Evolutionary conservation across 2,329 filamentous ascomycete genomes (phyloP).

Genomic region (Diaporthe humulicola): DNA sequence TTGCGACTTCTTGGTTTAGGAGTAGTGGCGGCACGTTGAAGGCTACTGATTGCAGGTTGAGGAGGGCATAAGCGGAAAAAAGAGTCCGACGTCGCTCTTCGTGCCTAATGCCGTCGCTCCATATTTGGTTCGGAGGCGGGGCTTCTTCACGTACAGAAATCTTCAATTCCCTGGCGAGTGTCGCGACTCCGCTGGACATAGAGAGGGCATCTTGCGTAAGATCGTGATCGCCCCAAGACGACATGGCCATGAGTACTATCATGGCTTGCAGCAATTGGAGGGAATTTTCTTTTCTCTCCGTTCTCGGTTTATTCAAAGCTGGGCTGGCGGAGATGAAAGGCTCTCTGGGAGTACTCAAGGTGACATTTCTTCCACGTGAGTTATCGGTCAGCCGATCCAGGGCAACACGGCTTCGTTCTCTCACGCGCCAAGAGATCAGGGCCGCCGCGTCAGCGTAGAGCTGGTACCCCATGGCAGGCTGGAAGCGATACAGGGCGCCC

Average conservation of each 20-base stretch:
- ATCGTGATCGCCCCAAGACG: slow-evolving; percentile 70
- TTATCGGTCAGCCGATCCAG: not conserved
- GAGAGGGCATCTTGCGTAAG: slow-evolving; percentile 69
- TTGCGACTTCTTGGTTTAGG: slow-evolving; percentile 65
- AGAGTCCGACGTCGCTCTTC: slow-evolving; percentile 59
- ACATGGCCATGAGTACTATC: slow-evolving; percentile 68
- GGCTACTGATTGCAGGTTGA: slow-evolving; percentile 72
- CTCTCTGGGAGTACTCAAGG: not conserved
- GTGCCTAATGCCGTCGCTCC: slow-evolving; percentile 1
- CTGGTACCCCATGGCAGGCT: slow-evolving; percentile 55
- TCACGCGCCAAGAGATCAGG: not conserved
- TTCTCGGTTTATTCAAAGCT: not conserved
- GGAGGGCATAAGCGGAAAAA: slow-evolving; percentile 64
- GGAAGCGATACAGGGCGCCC: slow-evolving; percentile 62
- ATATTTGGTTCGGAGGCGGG: not conserved
- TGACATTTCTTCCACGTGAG: not conserved
- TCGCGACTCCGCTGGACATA: slow-evolving; percentile 58
- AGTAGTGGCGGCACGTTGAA: slow-evolving; percentile 72
- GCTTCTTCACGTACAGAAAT: not conserved
- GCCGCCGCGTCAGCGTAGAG: not conserved
- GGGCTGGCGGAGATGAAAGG: not conserved
- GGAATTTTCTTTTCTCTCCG: slow-evolving; percentile 32
- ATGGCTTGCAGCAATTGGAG: slow-evolving; percentile 64
- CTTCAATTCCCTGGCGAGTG: not conserved
- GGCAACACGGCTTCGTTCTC: slow-evolving; percentile 63